These are phyloP conservation scores for Glycine latifolia DNA, from an alignment of 306 rosid genomes.

Conservation along the genomic window DNA sequence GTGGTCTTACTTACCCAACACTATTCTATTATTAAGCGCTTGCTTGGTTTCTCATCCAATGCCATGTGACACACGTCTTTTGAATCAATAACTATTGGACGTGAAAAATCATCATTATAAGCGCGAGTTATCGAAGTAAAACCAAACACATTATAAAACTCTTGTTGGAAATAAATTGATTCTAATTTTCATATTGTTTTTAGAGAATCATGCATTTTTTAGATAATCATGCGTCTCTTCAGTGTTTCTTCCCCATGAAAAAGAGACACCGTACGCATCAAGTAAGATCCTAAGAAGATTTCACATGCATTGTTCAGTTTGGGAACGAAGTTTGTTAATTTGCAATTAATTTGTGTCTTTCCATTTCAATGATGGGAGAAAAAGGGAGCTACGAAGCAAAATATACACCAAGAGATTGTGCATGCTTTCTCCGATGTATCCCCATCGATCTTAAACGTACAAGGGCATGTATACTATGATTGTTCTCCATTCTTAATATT, in stretches of 20 bases:
- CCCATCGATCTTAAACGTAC: constrained; percentile 15
- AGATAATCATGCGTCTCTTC: neutral
- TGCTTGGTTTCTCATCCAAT: no score
- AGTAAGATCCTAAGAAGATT: neutral
- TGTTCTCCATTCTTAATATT: constrained; percentile 33
- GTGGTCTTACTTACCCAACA: neutral
- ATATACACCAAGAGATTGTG: neutral
- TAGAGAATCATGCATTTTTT: neutral
- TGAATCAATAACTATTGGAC: no score
- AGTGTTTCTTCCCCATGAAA: neutral
- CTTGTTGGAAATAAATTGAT: neutral
- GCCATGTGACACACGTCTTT: no score
- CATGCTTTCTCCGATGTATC: constrained; percentile 22
- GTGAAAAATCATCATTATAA: no score
- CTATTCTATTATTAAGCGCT: no score
- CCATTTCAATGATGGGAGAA: neutral
- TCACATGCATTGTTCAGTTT: neutral
- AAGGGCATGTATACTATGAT: constrained; percentile 5
- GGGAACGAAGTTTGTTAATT: no score
- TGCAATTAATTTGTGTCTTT: constrained; percentile 18
- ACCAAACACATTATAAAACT: no score
- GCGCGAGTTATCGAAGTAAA: no score
- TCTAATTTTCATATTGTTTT: neutral
- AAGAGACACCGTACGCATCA: neutral
- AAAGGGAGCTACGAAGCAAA: neutral